Evolutionary conservation across 228 moss, liverwort and hornwort species (phyloP).

Genomic region (Sphagnum fallax): DNA sequence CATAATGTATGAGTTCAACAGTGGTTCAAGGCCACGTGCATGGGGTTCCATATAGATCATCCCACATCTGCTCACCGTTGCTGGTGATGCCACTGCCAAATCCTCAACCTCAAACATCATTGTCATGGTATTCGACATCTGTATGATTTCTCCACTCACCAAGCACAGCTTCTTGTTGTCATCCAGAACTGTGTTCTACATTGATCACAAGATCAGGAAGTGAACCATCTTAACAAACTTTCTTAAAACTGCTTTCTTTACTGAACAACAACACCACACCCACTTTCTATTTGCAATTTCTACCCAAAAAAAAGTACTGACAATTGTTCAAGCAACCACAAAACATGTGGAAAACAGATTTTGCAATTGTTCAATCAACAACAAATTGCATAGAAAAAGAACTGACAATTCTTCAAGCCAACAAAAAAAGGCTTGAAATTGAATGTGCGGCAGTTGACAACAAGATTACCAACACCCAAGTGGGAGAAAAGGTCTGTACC

Average conservation of each 20-base stretch:
- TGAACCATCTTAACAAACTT: not conserved
- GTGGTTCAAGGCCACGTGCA: constrained; percentile 69
- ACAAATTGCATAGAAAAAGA: too few species aligned
- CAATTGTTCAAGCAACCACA: too few species aligned
- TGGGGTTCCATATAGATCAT: constrained; percentile 89
- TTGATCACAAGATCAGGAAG: not conserved
- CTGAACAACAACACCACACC: not conserved
- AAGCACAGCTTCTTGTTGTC: constrained; percentile 89
- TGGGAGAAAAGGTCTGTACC: constrained; percentile 18
- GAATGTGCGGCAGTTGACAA: too few species aligned
- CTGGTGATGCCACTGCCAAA: constrained; percentile 87
- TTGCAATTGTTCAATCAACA: too few species aligned
- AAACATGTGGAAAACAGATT: too few species aligned
- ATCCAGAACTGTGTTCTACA: constrained; percentile 79
- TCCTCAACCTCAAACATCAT: constrained; percentile 98
- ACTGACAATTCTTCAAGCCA: too few species aligned
- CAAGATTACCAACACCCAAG: too few species aligned
- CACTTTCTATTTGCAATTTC: not conserved
- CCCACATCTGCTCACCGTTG: constrained; percentile 80
- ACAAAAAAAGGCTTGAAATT: too few species aligned
- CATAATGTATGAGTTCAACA: constrained; percentile 65
- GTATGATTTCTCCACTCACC: constrained; percentile 88
- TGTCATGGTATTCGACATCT: constrained; percentile 90
- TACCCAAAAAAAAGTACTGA: not conserved
- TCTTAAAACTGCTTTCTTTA: not conserved